Evolutionary conservation across 2,329 filamentous ascomycete genomes (phyloP).

Genomic region (Plectosphaerella cucumerina): DNA sequence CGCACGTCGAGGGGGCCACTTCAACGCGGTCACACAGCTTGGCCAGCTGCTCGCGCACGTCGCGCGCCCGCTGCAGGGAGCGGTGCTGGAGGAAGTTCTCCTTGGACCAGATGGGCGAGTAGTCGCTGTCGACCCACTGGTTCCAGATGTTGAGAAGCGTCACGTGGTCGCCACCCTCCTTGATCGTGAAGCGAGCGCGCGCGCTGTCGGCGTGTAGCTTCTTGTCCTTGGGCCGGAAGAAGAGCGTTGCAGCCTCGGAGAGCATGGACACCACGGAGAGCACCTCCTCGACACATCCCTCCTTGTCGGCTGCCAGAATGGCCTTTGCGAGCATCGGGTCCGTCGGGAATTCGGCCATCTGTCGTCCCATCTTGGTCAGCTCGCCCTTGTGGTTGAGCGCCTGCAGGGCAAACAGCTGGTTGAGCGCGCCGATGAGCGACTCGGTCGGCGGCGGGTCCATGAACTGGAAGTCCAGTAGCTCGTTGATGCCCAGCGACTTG

Average conservation of each 20-base stretch:
- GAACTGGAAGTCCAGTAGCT: slow-evolving; percentile 91
- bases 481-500: slow-evolving; percentile 87
- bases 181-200: slow-evolving; percentile 80
- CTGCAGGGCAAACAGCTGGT: slow-evolving; percentile 87
- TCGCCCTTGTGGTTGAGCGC: slow-evolving; percentile 85
- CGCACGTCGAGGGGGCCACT: slow-evolving; percentile 66
- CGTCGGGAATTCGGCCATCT: slow-evolving; percentile 93
- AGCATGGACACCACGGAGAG: slow-evolving; percentile 94
- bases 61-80: slow-evolving; percentile 80
- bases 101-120: slow-evolving; percentile 77
- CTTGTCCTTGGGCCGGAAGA: slow-evolving; percentile 95
- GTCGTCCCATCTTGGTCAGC: slow-evolving; percentile 83
- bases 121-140: slow-evolving; percentile 92
- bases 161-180: slow-evolving; percentile 86
- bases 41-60: slow-evolving; percentile 87
- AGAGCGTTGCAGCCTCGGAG: slow-evolving; percentile 80
- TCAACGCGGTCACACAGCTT: slow-evolving; percentile 94
- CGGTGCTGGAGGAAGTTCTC: slow-evolving; percentile 95
- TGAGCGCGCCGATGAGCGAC: slow-evolving; percentile 81
- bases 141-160: slow-evolving; percentile 92
- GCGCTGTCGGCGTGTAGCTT: slow-evolving; percentile 94
- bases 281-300: slow-evolving; percentile 91
- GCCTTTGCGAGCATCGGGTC: slow-evolving; percentile 89
- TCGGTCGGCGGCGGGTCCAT: slow-evolving; percentile 91
- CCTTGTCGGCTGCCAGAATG: slow-evolving; percentile 81